phyloP scores from a whole-genome alignment of 768 basidiomycete species.

The Gautieria morchelliformis region DNA sequence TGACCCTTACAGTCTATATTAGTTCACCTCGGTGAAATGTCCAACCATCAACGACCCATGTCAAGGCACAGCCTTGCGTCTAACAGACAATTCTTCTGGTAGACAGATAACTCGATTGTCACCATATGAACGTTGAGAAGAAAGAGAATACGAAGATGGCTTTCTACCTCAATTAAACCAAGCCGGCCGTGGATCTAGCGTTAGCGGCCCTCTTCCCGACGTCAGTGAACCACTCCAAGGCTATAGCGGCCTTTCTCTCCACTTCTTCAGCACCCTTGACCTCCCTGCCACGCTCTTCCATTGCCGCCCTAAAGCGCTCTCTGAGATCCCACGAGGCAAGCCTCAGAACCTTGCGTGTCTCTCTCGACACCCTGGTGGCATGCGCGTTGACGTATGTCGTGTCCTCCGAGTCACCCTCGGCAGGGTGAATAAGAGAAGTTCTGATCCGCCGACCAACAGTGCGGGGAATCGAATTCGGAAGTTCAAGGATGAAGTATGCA shows the following conservation, averaged over 20 bases:
- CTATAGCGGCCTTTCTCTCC: constrained; percentile 58
- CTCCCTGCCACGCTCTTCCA: constrained; percentile 73
- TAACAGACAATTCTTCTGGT: too few relatives aligned
- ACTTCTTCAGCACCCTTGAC: constrained; percentile 69
- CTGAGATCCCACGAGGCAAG: constrained; percentile 84
- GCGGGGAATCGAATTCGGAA: constrained; percentile 80
- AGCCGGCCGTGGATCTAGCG: neutral
- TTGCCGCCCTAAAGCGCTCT: constrained; percentile 68
- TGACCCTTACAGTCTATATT: too few relatives aligned
- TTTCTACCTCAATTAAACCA: neutral
- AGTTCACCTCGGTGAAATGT: too few relatives aligned
- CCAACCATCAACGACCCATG: too few relatives aligned
- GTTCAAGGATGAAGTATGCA: constrained; percentile 76
- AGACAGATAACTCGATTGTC: too few relatives aligned
- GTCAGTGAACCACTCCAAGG: constrained; percentile 61
- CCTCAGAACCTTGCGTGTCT: constrained; percentile 89
- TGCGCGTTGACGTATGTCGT: constrained; percentile 55
- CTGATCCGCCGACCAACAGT: constrained; percentile 83
- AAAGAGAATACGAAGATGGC: too few relatives aligned
- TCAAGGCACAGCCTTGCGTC: too few relatives aligned
- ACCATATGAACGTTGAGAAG: too few relatives aligned
- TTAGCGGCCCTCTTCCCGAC: constrained; percentile 31
- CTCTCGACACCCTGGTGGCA: constrained; percentile 59
- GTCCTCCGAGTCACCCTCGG: constrained; percentile 38
- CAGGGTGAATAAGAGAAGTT: constrained; percentile 43